These are phyloP conservation scores for Diaporthe capsici DNA, from an alignment of 2,329 filamentous ascomycete genomes.

Conservation along the genomic window DNA sequence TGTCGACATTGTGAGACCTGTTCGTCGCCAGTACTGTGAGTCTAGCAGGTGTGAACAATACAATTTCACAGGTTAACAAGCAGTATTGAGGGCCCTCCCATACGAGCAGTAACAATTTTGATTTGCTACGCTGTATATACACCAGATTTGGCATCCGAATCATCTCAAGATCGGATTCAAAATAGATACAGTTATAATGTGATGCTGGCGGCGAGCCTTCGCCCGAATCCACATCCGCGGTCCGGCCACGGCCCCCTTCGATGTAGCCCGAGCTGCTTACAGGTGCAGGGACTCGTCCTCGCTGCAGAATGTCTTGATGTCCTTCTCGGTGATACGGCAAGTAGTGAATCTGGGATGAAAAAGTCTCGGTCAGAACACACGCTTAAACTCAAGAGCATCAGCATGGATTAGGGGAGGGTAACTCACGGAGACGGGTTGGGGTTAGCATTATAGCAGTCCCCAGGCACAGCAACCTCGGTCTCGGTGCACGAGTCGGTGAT, in stretches of 20 bases:
- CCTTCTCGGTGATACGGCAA: conserved; percentile 24
- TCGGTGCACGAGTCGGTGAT: conserved; percentile 6
- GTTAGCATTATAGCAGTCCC: conserved; percentile 8
- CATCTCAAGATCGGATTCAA: neutral
- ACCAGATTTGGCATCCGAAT: neutral
- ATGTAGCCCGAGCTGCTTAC: neutral
- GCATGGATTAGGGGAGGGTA: neutral
- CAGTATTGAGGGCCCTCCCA: fast-evolving
- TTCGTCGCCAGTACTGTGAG: neutral
- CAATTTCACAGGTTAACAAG: neutral
- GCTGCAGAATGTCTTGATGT: conserved; percentile 21
- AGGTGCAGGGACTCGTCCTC: conserved; percentile 18
- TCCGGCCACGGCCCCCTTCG: neutral
- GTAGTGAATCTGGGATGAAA: neutral
- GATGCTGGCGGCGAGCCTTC: too few relatives aligned
- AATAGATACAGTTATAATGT: conserved; percentile 6
- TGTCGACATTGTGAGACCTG: neutral
- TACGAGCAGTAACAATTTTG: neutral
- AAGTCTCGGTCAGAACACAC: neutral
- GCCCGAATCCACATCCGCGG: too few relatives aligned
- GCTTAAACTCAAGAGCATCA: neutral
- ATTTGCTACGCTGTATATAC: neutral
- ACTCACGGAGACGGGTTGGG: conserved; percentile 23
- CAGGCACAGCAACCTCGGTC: neutral
- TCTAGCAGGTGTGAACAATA: too few relatives aligned